These are phyloP conservation scores for Purshia tridentata DNA, from an alignment of 306 rosid genomes.

Conservation along the genomic window DNA sequence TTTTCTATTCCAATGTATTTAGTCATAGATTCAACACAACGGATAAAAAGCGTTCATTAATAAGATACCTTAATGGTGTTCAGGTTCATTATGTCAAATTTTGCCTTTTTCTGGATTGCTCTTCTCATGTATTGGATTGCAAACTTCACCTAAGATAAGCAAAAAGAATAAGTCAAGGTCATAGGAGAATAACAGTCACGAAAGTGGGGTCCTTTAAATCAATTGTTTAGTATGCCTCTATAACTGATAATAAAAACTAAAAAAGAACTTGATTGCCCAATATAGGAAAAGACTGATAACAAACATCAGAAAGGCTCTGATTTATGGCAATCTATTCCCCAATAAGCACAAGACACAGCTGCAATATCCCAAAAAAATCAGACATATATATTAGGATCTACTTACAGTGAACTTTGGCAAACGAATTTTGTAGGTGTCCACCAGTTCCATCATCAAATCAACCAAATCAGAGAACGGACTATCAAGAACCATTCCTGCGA, in stretches of 20 bases:
- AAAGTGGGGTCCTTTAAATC: background rate
- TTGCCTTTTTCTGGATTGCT: slow-evolving; percentile 90
- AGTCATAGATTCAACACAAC: background rate
- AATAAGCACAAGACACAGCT: background rate
- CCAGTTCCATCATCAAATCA: slow-evolving; percentile 97
- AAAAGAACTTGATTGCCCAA: slow-evolving; percentile 4
- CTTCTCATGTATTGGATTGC: slow-evolving; percentile 93
- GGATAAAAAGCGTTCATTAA: background rate
- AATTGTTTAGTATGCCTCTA: background rate
- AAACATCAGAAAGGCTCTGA: background rate
- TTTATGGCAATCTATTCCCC: background rate
- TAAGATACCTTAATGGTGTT: slow-evolving; percentile 71
- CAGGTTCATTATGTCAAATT: slow-evolving; percentile 81
- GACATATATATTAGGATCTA: background rate
- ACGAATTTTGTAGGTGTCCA: slow-evolving; percentile 74
- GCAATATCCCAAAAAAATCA: background rate
- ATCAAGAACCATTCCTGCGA: slow-evolving; percentile 96
- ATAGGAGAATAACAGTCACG: slow-evolving; percentile 2
- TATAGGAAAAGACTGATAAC: background rate
- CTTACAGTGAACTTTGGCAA: slow-evolving; percentile 97
- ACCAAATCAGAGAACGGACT: slow-evolving; percentile 96
- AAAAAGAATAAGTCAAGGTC: slow-evolving; percentile 11
- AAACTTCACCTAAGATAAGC: slow-evolving; percentile 64
- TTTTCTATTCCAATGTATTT: background rate
- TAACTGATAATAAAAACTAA: slow-evolving; percentile 6